Evolutionary conservation across 2,329 filamentous ascomycete species (phyloP).

Genomic region (Pestalotiopsis fici): DNA sequence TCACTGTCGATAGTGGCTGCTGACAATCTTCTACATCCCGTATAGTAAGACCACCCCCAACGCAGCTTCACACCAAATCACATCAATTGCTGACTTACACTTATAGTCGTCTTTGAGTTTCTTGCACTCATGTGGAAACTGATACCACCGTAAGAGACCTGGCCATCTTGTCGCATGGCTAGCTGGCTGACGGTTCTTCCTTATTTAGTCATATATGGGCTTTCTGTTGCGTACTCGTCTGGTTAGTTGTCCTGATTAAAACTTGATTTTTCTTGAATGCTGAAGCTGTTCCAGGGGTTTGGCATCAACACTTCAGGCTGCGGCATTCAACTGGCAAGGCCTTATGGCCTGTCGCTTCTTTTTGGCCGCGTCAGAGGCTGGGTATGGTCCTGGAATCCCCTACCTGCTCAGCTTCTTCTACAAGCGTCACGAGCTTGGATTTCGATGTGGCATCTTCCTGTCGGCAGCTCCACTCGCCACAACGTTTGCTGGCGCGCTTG

Average conservation of each 20-base stretch:
- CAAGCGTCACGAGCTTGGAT: slow-evolving; percentile 44
- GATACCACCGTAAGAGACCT: slow-evolving; percentile 34
- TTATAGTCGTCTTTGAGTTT: slow-evolving; percentile 40
- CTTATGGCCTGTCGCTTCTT: slow-evolving; percentile 32
- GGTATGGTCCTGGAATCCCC: slow-evolving; percentile 31
- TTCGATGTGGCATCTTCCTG: slow-evolving; percentile 35
- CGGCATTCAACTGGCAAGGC: slow-evolving; percentile 29
- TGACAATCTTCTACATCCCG: slow-evolving; percentile 46
- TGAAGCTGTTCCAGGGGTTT: slow-evolving; percentile 22
- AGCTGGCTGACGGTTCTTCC: background rate
- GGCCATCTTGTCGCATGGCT: background rate
- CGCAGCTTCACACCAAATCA: background rate
- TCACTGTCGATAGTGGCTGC: slow-evolving; percentile 33
- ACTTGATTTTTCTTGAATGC: background rate
- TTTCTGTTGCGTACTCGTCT: slow-evolving; percentile 26
- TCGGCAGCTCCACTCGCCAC: slow-evolving; percentile 64
- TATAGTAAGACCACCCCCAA: slow-evolving; percentile 34
- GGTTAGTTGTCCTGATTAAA: slow-evolving; percentile 19
- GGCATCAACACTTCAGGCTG: slow-evolving; percentile 30
- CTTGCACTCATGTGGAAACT: slow-evolving; percentile 43
- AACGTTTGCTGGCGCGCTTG: slow-evolving; percentile 68
- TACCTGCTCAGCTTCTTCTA: slow-evolving; percentile 37
- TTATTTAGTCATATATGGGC: slow-evolving; percentile 25
- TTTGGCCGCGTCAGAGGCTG: slow-evolving; percentile 31
- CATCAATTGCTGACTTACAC: background rate